A percentile compares a stretch with the other conserved stretches of the same genome.
Evolutionary conservation across 2,329 filamentous ascomycete genomes (phyloP).

Genomic region (Juglanconis oblonga): DNA sequence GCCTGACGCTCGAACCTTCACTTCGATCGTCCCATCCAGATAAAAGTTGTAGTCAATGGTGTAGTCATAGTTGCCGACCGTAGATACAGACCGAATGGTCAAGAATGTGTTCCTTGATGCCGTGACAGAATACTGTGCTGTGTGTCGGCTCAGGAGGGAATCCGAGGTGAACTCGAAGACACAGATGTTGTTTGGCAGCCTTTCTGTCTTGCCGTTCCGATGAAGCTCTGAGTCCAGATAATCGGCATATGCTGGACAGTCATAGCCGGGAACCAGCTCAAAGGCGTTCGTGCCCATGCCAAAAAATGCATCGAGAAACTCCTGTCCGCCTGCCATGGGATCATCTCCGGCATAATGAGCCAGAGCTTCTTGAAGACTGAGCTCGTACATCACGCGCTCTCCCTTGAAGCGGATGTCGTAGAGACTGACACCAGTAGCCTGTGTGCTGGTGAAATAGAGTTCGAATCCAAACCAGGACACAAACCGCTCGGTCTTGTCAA

Average conservation of each 20-base stretch:
- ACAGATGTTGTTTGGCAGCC: conserved; percentile 33
- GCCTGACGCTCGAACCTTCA: conserved; percentile 35
- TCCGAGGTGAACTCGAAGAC: conserved; percentile 37
- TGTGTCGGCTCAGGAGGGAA: conserved; percentile 34
- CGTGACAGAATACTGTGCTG: conserved; percentile 27
- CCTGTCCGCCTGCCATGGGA: conserved; percentile 39
- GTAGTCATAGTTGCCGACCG: conserved; percentile 42
- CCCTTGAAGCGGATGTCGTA: conserved; percentile 50
- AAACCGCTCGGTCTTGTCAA: conserved; percentile 44
- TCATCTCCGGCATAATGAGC: conserved; percentile 49
- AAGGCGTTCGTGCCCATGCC: conserved; percentile 33
- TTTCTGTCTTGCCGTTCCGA: conserved; percentile 27
- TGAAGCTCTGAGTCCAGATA: conserved; percentile 35
- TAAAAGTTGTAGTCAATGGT: conserved; percentile 34
- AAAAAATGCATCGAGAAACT: conserved; percentile 41
- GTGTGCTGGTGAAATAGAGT: conserved; percentile 46
- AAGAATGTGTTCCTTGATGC: conserved; percentile 30
- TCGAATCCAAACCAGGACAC: conserved; percentile 52
- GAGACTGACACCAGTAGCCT: conserved; percentile 42
- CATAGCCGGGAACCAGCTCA: conserved; percentile 39
- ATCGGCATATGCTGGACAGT: conserved; percentile 31
- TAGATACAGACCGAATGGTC: conserved; percentile 36
- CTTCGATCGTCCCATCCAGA: conserved; percentile 35
- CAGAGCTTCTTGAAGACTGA: conserved; percentile 50
- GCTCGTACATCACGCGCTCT: conserved; percentile 49